Evolutionary conservation across 306 rosid genomes (phyloP), one percentile per base, ranked within the genome.

Genomic region (Mucuna pruriens): DNA sequence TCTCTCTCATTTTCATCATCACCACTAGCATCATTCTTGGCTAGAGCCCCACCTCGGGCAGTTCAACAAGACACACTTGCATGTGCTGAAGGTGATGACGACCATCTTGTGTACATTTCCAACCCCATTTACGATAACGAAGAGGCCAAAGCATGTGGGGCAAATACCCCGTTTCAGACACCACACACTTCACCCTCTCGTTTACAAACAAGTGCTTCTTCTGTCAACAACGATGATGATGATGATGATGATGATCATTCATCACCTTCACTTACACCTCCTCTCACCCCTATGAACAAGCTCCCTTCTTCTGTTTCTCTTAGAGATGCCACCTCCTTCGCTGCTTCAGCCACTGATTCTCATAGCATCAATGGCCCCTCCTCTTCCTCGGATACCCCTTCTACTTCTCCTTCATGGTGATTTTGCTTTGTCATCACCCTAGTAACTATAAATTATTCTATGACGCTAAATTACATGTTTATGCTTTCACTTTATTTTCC

Each of bases 361-460:
- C 88, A 82, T 20, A 91, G 88, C 31, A 70, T 86, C 85, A 83
- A 89, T 73, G 91, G 85, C 9, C 65, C 25, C 34, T 88, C 95
- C 33, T 90, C 97, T 7, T 91, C 97, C n/a, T 93, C 96, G 2
- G 90, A 79, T 39, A 86, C 99, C 75, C 93, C 90, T 45, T 87
- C 82, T 72, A 91, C 97, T 82, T 95, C 98, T 79, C 98, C 95
- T 88, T 91, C 97, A 23, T 95, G 99, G 97, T 93, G 92, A 92
- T 76, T 72, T 86, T 89, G 84, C 83, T 79, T 49, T 1, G n/a
- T n/a, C n/a, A n/a, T n/a, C n/a, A n/a, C n/a, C n/a, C n/a, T n/a
- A n/a, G n/a, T n/a, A 29, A 29, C 31, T 29, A 29, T n/a, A 45
- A 16, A n/a, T 48, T 20, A 22, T 54, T 4, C 2, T 8, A 25